Evolutionary conservation across 2,329 filamentous ascomycete genomes (phyloP), one percentile per base, ranked within the genome.

Genomic region (Furcasterigmium furcatum): DNA sequence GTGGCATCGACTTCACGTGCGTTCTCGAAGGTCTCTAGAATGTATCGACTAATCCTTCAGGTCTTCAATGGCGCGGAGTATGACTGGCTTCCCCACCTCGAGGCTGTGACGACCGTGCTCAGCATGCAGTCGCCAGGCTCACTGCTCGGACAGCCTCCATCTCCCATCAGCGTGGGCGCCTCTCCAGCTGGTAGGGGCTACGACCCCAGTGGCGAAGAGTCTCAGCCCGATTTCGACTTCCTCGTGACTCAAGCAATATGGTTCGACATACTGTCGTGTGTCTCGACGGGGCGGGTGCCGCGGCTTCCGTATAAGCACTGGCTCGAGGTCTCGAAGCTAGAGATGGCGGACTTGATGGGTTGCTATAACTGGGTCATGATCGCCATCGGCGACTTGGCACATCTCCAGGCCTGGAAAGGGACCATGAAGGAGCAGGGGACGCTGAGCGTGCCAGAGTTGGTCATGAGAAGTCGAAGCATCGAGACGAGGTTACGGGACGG

Each of bases 281-380:
- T 39, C 9, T 39, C 36, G 2, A 39, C 21, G 2, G 20, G 24
- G 14, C 9, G 36, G 16, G 36, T 39, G 36, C 36, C 36, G 20
- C 36, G 36, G 5, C 14, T 39, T 14, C 10, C 19, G 7, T 39
- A 24, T 24, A 19, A 20, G 20, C 19, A 39, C 14, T 39, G 36
- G 36, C 36, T 39, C 2, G 36, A 39, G 36, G 20, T 13, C 3
- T 25, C 19, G 12, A 24, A n/a, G 6, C 19, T 39, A 7, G 36
- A 39, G 9, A 22, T 39, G 36, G 18, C 20, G 16, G 36, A 39
- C n/a, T 5, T 39, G 21, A 39, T 39, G 36, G 36, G 36, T 2
- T 39, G 36, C 14, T 14, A 39, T 13, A 39, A 46, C 13, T 50
- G 46, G 48, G 48, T 39, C n/a, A 46, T 50, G 46, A 27, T 44